Conservation (phyloP, 805 yeast species). For the Myxozyma vanderwaltii region DNA sequence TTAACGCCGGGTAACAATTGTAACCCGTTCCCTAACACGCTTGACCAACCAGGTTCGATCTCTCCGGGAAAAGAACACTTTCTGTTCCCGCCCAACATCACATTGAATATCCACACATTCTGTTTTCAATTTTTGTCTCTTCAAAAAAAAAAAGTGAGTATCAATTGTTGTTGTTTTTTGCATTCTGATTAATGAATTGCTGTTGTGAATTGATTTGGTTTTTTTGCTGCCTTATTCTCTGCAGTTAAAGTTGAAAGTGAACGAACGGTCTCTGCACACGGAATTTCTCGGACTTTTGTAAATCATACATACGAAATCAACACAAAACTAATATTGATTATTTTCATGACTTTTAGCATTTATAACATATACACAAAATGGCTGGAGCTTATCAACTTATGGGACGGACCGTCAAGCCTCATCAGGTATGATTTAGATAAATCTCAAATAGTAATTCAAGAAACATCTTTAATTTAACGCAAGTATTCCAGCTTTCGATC, state of each 20-base stretch:
- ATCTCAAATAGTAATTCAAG: neutral
- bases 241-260: no score
- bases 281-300: no score
- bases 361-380: constrained; percentile 10
- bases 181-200: neutral
- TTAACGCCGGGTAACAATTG: neutral
- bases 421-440: constrained; percentile 53
- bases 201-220: neutral
- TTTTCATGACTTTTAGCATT: neutral
- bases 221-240: neutral
- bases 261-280: no score
- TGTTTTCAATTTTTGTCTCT: neutral
- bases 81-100: neutral
- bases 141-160: neutral
- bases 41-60: constrained; percentile 13
- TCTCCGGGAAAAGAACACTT: neutral
- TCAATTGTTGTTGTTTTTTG: neutral
- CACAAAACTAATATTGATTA: no score
- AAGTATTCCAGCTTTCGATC: constrained; percentile 58
- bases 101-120: neutral
- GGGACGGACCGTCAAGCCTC: constrained; percentile 83
- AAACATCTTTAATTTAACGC: no score
- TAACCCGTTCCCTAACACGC: constrained; percentile 2
- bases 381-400: constrained; percentile 74
- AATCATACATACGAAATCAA: no score